Conservation (phyloP, 2,329 filamentous ascomycete species). For the Trichophyton simii region DNA sequence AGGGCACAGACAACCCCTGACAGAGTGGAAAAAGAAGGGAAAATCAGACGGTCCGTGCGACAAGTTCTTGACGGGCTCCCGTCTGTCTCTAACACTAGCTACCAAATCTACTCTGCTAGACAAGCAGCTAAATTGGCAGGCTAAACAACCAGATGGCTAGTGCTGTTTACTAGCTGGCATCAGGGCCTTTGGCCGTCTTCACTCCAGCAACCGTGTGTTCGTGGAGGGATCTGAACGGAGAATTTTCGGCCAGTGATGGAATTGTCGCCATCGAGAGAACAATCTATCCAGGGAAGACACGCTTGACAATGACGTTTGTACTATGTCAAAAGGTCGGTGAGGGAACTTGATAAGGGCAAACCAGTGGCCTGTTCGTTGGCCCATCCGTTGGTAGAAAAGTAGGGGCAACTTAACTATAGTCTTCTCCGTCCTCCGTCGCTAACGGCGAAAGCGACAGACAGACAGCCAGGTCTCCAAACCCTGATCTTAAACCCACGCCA, state of each 20-base stretch:
- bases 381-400: too few relatives aligned
- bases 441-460: neutral
- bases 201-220: too few relatives aligned
- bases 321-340: neutral
- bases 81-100: neutral
- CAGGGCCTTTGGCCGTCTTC: too few relatives aligned
- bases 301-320: too few relatives aligned
- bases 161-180: too few relatives aligned
- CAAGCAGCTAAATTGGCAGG: neutral
- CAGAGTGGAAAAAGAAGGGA: neutral
- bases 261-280: neutral
- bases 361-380: neutral
- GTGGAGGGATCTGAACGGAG: too few relatives aligned
- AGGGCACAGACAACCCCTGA: neutral
- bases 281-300: neutral
- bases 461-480: neutral
- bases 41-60: constrained; percentile 1
- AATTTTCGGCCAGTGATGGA: too few relatives aligned
- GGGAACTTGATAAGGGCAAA: neutral
- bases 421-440: neutral
- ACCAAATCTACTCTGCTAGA: neutral
- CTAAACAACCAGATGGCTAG: too few relatives aligned
- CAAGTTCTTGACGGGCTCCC: neutral
- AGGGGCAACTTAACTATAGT: too few relatives aligned
- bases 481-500: neutral